Percentiles rank a stretch among this genome's conserved stretches.
phyloP scores from a whole-genome alignment of 352 stramenopile genomes.

The Phytophthora europaea region DNA sequence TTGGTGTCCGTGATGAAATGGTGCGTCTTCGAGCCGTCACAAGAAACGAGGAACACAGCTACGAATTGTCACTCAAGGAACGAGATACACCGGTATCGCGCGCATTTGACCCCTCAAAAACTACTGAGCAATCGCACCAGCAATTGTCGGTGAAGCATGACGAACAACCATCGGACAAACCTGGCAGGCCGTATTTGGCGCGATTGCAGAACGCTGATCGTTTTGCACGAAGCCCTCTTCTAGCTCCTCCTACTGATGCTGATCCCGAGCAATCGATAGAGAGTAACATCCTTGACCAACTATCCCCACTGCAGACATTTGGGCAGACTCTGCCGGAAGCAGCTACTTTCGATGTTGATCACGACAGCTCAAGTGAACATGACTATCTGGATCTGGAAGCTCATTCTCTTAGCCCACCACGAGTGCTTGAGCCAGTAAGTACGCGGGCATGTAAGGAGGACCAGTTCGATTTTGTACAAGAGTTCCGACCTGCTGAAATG shows the following conservation, averaged over 20 bases:
- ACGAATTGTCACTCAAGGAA: conserved; percentile 5
- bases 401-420: neutral
- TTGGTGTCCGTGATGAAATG: conserved; percentile 38
- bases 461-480: conserved; percentile 17
- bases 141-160: neutral
- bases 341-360: conserved; percentile 1
- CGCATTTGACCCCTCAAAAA: neutral
- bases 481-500: conserved; percentile 2
- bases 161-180: conserved; percentile 5
- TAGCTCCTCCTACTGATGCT: conserved; percentile 6
- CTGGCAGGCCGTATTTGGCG: conserved; percentile 20
- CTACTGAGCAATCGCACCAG: conserved; percentile 16
- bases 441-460: neutral
- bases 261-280: neutral
- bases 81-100: neutral
- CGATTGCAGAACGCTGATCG: conserved; percentile 28
- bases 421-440: neutral
- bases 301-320: conserved; percentile 1
- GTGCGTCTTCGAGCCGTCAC: conserved; percentile 36
- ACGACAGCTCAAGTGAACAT: conserved; percentile 8
- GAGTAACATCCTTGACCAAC: neutral
- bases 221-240: conserved; percentile 16
- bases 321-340: neutral
- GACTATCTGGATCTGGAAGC: neutral
- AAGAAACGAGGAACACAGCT: conserved; percentile 12